Conservation (phyloP, 2,329 filamentous ascomycete species). For the Aspergillus costaricaensis region DNA sequence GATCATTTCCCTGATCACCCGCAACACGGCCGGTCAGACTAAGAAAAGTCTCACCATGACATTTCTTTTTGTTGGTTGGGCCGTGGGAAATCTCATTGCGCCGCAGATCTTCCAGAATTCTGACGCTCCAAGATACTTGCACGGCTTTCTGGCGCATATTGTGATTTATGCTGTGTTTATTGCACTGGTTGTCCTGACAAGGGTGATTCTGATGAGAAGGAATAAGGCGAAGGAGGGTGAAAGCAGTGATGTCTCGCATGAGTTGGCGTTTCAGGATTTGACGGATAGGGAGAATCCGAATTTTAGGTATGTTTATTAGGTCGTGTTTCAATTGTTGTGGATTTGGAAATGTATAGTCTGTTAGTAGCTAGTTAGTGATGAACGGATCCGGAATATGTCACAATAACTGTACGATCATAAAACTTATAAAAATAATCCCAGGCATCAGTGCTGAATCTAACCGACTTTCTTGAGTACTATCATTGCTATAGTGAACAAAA, state of each 20-base stretch:
- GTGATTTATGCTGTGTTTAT: conserved; percentile 22
- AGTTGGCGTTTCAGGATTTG: conserved; percentile 19
- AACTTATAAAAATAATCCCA: too few species aligned
- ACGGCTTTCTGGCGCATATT: conserved; percentile 20
- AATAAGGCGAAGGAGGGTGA: not conserved
- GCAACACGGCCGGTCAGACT: conserved; percentile 69
- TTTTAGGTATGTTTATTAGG: conserved; percentile 21
- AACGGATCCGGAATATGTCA: too few species aligned
- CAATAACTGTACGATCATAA: too few species aligned
- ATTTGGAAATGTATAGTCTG: too few species aligned
- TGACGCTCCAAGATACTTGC: conserved; percentile 19
- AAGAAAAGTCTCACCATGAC: conserved; percentile 67
- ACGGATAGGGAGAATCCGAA: conserved; percentile 22
- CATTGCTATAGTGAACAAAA: too few species aligned
- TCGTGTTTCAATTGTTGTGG: too few species aligned
- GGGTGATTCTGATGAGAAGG: not conserved
- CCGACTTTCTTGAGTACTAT: too few species aligned
- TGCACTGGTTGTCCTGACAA: conserved; percentile 2
- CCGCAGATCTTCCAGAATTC: conserved; percentile 17
- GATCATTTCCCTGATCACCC: conserved; percentile 47
- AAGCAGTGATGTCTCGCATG: conserved; percentile 11
- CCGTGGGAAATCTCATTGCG: conserved; percentile 20
- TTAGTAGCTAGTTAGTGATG: too few species aligned
- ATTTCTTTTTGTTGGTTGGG: conserved; percentile 59
- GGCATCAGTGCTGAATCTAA: too few species aligned